Base-by-base conservation (phyloP, 2,329 filamentous ascomycete species). In the Fusarium musae region DNA sequence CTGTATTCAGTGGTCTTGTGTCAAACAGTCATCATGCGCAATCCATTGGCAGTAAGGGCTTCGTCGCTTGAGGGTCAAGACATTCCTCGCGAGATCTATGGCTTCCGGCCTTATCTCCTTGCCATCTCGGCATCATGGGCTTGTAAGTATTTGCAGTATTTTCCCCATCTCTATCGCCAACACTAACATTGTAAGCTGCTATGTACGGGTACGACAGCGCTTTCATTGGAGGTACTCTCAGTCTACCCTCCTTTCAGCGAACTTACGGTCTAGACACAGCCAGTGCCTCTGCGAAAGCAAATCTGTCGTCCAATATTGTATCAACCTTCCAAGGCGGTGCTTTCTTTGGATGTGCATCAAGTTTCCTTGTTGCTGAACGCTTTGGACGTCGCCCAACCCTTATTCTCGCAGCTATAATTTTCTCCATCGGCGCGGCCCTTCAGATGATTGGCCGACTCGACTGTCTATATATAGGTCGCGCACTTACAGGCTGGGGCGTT, bases 131-230 rank as follows among this genome's bases (percentile, higher is more conserved):
- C 30, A 13, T 52, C 47, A 1, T 36, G 47, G n/a, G 47, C 47
- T 3, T 52, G 47, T 52, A 6, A n/a, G 30, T 13, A 12, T 7
- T 3, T 9, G 3, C 21, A 34, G 32, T 15, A 34, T 13, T 34
- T 34, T 15, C 32, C 9, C 7, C 7, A 9, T 9, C n/a, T 23
- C 10, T 0, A 34, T 23, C 3, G 3, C 2, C 21, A 17, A 6
- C 13, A 6, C 30, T 34, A 3, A 50, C 16, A 23, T 10, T 10
- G 5, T 2, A 17, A 50, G 47, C 47, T 19, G 30, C 47, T 0
- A 52, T 52, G n/a, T 50, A 52, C 3, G 47, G 47, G 1, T 36
- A 52, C 9, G 47, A 36, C 30, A 50, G 47, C 16, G 30, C 47
- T 2, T 52, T 52, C 6, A 52, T 36, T 4, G 47, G 30, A 9